A percentile compares a stretch with the other conserved stretches of the same genome.
These are phyloP conservation scores for Pilatotrama ljubarskyi DNA, from an alignment of 768 basidiomycete genomes.

Conservation along the genomic window DNA sequence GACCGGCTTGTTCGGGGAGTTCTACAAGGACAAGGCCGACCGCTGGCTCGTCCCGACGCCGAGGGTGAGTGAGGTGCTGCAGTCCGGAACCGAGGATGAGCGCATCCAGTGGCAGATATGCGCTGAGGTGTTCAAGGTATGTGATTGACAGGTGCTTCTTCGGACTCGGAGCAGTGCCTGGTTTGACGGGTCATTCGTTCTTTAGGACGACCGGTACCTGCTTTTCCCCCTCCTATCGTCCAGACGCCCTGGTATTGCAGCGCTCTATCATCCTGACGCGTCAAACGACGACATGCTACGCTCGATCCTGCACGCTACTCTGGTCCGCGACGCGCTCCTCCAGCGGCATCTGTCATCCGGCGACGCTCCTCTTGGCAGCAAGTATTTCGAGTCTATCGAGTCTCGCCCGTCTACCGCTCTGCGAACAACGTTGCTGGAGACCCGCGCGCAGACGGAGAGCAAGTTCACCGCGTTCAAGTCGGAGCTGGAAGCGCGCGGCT, in stretches of 20 bases:
- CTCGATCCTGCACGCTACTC: conserved; percentile 28
- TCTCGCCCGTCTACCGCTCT: not conserved
- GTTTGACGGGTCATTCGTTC: not conserved
- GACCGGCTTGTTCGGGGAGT: conserved; percentile 31
- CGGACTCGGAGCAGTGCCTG: not conserved
- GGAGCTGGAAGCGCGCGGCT: conserved; percentile 22
- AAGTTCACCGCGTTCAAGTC: conserved; percentile 25
- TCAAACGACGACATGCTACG: conserved; percentile 28
- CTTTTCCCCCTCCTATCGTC: conserved; percentile 22
- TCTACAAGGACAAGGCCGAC: conserved; percentile 26
- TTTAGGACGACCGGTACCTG: conserved; percentile 28
- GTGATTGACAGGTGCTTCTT: conserved; percentile 1
- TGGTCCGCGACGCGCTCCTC: conserved; percentile 6
- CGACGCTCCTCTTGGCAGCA: not conserved
- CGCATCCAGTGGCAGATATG: conserved; percentile 25
- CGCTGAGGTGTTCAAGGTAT: conserved; percentile 25
- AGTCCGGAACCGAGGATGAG: conserved; percentile 13
- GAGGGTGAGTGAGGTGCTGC: conserved; percentile 24
- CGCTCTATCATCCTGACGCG: conserved; percentile 28
- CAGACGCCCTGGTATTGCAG: conserved; percentile 11
- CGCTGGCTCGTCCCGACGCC: conserved; percentile 25
- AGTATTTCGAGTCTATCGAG: not conserved
- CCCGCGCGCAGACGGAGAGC: conserved; percentile 13
- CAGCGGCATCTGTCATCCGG: not conserved
- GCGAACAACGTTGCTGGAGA: conserved; percentile 10